A percentile compares a stretch with the other conserved stretches of the same genome.
phyloP scores from a whole-genome alignment of 768 basidiomycete species.

The Naganishia antarctica region DNA sequence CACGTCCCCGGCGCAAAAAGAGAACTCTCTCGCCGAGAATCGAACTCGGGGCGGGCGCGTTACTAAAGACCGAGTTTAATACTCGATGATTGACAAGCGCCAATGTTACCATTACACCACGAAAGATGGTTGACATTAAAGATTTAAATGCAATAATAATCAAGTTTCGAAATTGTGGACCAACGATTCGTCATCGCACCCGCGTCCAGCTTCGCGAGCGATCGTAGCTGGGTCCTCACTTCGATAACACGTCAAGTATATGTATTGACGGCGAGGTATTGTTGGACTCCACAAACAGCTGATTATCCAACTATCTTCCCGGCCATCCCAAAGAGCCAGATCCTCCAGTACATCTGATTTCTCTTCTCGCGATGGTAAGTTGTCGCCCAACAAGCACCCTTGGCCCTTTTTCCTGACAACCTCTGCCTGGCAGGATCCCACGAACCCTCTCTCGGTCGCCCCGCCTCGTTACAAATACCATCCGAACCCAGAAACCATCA shows the following conservation, averaged over 20 bases:
- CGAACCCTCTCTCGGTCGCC: slow-evolving; percentile 14
- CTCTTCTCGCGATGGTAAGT: not conserved
- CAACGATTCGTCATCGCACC: slow-evolving; percentile 16
- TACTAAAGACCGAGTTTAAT: not conserved
- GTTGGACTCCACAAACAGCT: no score
- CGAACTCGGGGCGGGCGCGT: slow-evolving; percentile 15
- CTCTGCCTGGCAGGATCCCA: not conserved
- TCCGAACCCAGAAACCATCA: slow-evolving; percentile 17
- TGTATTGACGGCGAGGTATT: no score
- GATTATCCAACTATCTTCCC: no score
- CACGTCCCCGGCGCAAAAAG: no score
- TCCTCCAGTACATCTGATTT: no score
- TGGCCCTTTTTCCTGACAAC: not conserved
- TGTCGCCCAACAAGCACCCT: no score
- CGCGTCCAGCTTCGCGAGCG: no score
- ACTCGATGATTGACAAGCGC: slow-evolving; percentile 7
- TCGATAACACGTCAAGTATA: no score
- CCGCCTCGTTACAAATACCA: slow-evolving; percentile 19
- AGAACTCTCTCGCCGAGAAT: slow-evolving; percentile 17
- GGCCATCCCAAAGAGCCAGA: no score
- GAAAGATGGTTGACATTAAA: not conserved
- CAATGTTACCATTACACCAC: slow-evolving; percentile 22
- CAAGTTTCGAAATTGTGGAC: no score
- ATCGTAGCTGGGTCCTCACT: no score
- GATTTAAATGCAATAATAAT: not conserved